Conservation (phyloP, 257 asterid genomes). For the Plantago elongata region DNA sequence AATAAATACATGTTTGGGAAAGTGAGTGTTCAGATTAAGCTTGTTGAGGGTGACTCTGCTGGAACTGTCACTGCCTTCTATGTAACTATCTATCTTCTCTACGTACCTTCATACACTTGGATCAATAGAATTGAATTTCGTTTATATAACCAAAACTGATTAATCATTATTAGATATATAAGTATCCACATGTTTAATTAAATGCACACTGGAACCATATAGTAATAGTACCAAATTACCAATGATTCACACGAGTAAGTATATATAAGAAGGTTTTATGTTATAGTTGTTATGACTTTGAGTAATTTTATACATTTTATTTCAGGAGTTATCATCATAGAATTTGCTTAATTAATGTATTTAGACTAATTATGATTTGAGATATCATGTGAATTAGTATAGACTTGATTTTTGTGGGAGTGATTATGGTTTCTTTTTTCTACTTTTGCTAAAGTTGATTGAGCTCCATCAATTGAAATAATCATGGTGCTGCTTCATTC, state of each 20-base stretch:
- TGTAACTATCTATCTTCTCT: slow-evolving; percentile 22
- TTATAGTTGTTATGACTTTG: too few relatives aligned
- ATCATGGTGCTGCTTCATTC: slow-evolving; percentile 2
- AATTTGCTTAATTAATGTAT: too few relatives aligned
- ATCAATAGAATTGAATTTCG: neutral
- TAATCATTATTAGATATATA: too few relatives aligned
- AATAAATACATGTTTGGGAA: slow-evolving; percentile 84
- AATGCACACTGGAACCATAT: neutral
- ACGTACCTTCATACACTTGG: too few relatives aligned
- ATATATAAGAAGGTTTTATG: too few relatives aligned
- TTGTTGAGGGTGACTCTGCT: slow-evolving; percentile 90
- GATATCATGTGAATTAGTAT: too few relatives aligned
- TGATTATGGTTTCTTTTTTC: neutral
- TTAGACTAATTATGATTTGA: too few relatives aligned
- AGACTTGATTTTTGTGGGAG: too few relatives aligned
- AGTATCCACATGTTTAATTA: neutral
- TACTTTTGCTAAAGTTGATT: neutral
- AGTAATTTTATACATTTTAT: too few relatives aligned
- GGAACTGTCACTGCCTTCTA: slow-evolving; percentile 95
- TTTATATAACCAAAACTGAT: too few relatives aligned
- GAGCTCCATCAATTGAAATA: slow-evolving; percentile 1
- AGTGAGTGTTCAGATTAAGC: slow-evolving; percentile 80
- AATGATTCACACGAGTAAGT: too few relatives aligned
- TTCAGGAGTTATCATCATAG: too few relatives aligned
- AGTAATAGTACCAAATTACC: neutral